Evolutionary conservation across 2,329 filamentous ascomycete species (phyloP).

Genomic region (Fusarium luffae): DNA sequence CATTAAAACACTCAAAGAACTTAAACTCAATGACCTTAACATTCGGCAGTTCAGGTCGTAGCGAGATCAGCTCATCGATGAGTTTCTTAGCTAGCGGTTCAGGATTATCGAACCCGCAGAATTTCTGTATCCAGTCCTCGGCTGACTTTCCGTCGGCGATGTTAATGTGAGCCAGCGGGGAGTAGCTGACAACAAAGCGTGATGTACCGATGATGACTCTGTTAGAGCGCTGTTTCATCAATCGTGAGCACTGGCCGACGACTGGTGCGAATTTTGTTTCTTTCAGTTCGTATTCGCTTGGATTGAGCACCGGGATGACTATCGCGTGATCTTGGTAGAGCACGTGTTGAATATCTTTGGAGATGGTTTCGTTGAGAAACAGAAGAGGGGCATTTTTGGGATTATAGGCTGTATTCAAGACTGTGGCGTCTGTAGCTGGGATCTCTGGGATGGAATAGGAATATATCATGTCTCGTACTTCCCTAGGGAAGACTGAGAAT

Average conservation of each 20-base stretch:
- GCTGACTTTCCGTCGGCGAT: not conserved
- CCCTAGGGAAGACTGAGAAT: not conserved
- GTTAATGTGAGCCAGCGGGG: not conserved
- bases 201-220: not conserved
- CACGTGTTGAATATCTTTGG: not conserved
- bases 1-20: not conserved
- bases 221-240: not conserved
- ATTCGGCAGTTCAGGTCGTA: not conserved
- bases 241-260: not conserved
- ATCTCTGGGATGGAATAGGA: not conserved
- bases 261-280: accelerated
- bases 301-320: not conserved
- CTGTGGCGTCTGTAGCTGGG: not conserved
- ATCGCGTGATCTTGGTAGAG: not conserved
- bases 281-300: not conserved
- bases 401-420: not conserved
- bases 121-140: not conserved
- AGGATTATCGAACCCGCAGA: not conserved
- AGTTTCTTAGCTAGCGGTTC: not conserved
- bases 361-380: not conserved
- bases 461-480: not conserved
- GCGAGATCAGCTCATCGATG: not conserved
- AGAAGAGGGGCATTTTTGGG: not conserved
- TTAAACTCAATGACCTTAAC: not conserved
- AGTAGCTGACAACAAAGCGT: not conserved